Evolutionary conservation across 441 rosid genomes (phyloP), one percentile per base, ranked within the genome.

Genomic region (Erodium texanum): DNA sequence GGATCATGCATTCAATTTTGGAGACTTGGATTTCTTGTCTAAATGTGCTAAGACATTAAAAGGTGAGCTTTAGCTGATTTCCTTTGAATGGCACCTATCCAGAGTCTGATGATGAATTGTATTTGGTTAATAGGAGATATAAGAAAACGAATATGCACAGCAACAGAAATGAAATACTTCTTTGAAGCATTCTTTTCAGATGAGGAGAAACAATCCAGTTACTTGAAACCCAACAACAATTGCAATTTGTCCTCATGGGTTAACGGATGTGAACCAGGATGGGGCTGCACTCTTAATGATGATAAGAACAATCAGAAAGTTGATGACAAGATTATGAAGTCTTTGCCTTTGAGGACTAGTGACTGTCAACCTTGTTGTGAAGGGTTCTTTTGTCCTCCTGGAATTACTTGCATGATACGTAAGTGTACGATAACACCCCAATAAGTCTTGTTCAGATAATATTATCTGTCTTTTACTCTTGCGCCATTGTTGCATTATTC

Each of bases 381-480:
- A 68, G 92, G 92, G 15, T 87, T 87, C 83, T 87, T 87, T 78
- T 87, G 92, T 79, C 89, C 92, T 24, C 83, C 73, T 70, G 87
- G 89, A 65, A 82, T 87, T 15, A 83, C 89, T 73, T 87, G 92
- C 82, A 87, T 87, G 92, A 83, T 87, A 74, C 84, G 89, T 87
- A 56, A 56, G 62, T 56, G 62, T 56, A 56, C 24, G 10, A 56
- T 18, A 56, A 56, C 22, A 9, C 24, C 24, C 24, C 62, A 56
- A 56, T 56, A 22, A 56, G 20, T 56, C 24, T 56, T 56, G 62
- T 56, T 56, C 19, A 24, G 62, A 56, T 56, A 19, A 9, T 56
- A 19, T 56, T 56, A 22, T 56, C 62, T 20, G 20, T 56, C 62
- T 6, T 19, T 56, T 56, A 22, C 62, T 56, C 62, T 19, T 56